These are phyloP conservation scores for Silene latifolia DNA, from an alignment of 148 eudicot genomes.

Conservation along the genomic window DNA sequence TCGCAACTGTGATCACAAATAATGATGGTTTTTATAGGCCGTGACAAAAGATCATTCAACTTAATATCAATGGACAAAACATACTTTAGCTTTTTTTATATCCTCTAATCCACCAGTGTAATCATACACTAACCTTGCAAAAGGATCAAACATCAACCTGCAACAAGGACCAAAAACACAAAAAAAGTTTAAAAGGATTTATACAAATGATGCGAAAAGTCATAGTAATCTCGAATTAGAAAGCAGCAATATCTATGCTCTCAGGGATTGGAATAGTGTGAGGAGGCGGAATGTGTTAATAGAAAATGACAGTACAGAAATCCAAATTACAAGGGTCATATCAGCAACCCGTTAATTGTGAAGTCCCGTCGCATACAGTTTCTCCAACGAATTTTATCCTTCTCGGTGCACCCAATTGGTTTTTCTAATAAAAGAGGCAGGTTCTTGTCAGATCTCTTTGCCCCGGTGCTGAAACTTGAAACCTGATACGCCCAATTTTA, in stretches of 20 bases:
- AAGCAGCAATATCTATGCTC: not conserved
- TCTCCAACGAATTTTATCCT: constrained; percentile 76
- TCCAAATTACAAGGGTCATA: constrained; percentile 37
- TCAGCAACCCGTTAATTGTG: constrained; percentile 83
- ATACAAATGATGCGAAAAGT: not conserved
- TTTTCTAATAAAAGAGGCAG: constrained; percentile 25
- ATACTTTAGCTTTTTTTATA: constrained; percentile 69
- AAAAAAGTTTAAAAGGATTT: not conserved
- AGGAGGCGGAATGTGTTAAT: not conserved
- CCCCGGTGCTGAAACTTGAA: constrained; percentile 75
- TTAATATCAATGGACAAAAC: constrained; percentile 19
- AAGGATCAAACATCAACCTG: constrained; percentile 94
- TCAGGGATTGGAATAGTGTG: not conserved
- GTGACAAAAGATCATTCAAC: not conserved
- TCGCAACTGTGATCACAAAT: constrained; percentile 48
- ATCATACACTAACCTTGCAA: constrained; percentile 61
- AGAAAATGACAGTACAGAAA: constrained; percentile 19
- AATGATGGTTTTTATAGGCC: constrained; percentile 18
- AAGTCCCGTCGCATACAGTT: constrained; percentile 81
- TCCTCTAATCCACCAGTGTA: constrained; percentile 77
- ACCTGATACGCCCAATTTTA: constrained; percentile 44
- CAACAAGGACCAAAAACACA: constrained; percentile 10
- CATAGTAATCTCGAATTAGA: not conserved
- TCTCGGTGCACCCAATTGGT: constrained; percentile 43
- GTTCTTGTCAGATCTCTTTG: constrained; percentile 27